Percentiles rank a stretch among this genome's conserved stretches.
Evolutionary conservation across 2,329 filamentous ascomycete species (phyloP).

Genomic region (Apiospora hydei): DNA sequence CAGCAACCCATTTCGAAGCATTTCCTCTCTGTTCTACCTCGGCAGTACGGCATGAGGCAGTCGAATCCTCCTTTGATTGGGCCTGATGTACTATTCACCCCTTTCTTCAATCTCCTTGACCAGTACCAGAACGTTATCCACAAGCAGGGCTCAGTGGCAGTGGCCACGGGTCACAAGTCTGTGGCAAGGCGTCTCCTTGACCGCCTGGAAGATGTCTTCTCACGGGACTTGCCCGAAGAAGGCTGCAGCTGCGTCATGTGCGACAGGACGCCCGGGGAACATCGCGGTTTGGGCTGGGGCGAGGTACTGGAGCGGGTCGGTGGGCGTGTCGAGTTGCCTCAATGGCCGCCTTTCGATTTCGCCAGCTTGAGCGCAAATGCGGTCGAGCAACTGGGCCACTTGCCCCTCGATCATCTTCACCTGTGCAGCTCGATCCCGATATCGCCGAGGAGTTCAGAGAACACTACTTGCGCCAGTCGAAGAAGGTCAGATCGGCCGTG

Average conservation of each 20-base stretch:
- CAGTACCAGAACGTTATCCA: slow-evolving; percentile 84
- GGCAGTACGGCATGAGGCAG: slow-evolving; percentile 61
- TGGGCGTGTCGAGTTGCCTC: slow-evolving; percentile 82
- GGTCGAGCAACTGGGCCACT: slow-evolving; percentile 68
- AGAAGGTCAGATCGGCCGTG: slow-evolving; percentile 90
- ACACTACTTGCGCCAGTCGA: slow-evolving; percentile 89
- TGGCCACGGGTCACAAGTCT: slow-evolving; percentile 93
- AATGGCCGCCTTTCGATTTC: slow-evolving; percentile 88
- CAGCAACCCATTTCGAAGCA: slow-evolving; percentile 74
- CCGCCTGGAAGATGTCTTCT: slow-evolving; percentile 92
- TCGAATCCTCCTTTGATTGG: slow-evolving; percentile 71
- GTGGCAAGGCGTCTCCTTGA: slow-evolving; percentile 91
- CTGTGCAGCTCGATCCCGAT: slow-evolving; percentile 85
- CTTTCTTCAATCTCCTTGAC: slow-evolving; percentile 82
- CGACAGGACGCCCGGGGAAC: slow-evolving; percentile 65
- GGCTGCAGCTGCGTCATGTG: slow-evolving; percentile 90
- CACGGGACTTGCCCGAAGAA: slow-evolving; percentile 85
- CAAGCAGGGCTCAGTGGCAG: slow-evolving; percentile 88
- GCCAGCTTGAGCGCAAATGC: slow-evolving; percentile 67
- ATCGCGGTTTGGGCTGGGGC: slow-evolving; percentile 87
- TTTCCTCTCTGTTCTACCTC: slow-evolving; percentile 71
- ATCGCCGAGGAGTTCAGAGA: slow-evolving; percentile 93
- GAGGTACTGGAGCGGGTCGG: slow-evolving; percentile 94
- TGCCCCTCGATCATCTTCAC: slow-evolving; percentile 65
- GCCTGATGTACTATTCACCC: slow-evolving; percentile 79